These are phyloP conservation scores for Metschnikowia baotianmanensis DNA, from an alignment of 805 yeast species.

Conservation along the genomic window DNA sequence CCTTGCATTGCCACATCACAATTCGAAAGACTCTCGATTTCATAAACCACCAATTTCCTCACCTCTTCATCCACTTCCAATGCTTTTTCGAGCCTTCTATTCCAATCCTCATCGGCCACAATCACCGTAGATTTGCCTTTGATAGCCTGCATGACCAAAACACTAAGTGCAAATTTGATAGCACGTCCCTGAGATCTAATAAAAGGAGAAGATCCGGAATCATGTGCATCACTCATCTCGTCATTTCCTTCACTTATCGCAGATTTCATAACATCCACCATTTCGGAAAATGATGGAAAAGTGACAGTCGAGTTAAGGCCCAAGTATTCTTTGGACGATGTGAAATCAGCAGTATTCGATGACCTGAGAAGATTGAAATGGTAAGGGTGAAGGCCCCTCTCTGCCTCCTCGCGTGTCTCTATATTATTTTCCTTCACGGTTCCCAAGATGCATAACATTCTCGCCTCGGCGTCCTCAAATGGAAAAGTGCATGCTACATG, in stretches of 20 bases:
- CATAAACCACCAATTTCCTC: slow-evolving; percentile 23
- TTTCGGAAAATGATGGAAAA: slow-evolving; percentile 56
- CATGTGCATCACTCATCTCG: no score
- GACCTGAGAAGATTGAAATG: slow-evolving; percentile 61
- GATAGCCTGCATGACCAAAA: slow-evolving; percentile 65
- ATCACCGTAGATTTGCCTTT: slow-evolving; percentile 52
- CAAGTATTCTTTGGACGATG: slow-evolving; percentile 43
- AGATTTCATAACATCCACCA: slow-evolving; percentile 27
- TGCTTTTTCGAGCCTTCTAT: slow-evolving; percentile 63
- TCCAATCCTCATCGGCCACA: slow-evolving; percentile 74
- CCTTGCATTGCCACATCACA: slow-evolving; percentile 14
- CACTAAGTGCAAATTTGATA: slow-evolving; percentile 52
- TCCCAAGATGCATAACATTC: slow-evolving; percentile 68
- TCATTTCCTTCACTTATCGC: slow-evolving; percentile 15
- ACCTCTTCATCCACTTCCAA: slow-evolving; percentile 59
- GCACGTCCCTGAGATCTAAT: slow-evolving; percentile 39
- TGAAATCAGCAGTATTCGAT: slow-evolving; percentile 40
- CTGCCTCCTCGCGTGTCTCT: slow-evolving; percentile 78
- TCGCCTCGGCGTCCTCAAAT: slow-evolving; percentile 64
- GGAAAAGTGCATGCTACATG: slow-evolving; percentile 62
- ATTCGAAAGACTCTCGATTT: slow-evolving; percentile 23
- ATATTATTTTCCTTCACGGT: slow-evolving; percentile 54
- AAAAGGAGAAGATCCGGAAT: no score
- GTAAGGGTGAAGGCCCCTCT: slow-evolving; percentile 77
- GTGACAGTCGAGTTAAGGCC: slow-evolving; percentile 37